phyloP scores from a whole-genome alignment of 768 basidiomycete genomes.

The Macrolepiota albuminosa region DNA sequence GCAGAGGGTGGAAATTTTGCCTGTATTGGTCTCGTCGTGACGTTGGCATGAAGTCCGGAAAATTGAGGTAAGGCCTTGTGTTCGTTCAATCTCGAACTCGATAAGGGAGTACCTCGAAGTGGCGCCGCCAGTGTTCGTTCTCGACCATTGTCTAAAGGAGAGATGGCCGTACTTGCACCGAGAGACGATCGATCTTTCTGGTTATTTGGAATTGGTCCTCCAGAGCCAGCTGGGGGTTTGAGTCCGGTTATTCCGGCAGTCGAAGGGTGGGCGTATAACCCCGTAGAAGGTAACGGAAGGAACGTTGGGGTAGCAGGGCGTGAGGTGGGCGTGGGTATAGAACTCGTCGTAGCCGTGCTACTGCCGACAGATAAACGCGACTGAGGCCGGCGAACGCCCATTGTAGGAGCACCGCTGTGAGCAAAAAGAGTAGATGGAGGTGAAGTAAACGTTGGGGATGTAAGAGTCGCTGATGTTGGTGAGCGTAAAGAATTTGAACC shows the following conservation, averaged over 20 bases:
- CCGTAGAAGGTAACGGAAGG: slow-evolving; percentile 60
- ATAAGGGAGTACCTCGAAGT: slow-evolving; percentile 26
- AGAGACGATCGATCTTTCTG: slow-evolving; percentile 60
- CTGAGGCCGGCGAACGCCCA: slow-evolving; percentile 57
- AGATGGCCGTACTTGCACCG: slow-evolving; percentile 39
- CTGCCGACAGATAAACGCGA: slow-evolving; percentile 70
- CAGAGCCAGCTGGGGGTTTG: slow-evolving; percentile 59
- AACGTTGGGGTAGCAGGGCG: slow-evolving; percentile 76
- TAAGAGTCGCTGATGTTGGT: slow-evolving; percentile 39
- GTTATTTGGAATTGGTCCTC: slow-evolving; percentile 32
- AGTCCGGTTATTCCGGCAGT: slow-evolving; percentile 36
- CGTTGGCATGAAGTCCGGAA: slow-evolving; percentile 37
- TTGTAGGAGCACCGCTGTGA: slow-evolving; percentile 32
- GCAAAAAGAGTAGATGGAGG: slow-evolving; percentile 34
- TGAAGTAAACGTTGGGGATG: slow-evolving; percentile 37
- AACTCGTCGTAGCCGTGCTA: slow-evolving; percentile 48
- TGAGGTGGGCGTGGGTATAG: slow-evolving; percentile 62
- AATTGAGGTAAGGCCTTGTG: slow-evolving; percentile 38
- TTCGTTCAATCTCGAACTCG: slow-evolving; percentile 25
- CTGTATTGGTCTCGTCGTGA: slow-evolving; percentile 39
- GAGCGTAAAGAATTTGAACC: slow-evolving; percentile 49
- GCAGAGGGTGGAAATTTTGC: slow-evolving; percentile 36
- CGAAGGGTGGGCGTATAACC: slow-evolving; percentile 39
- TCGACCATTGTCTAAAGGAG: slow-evolving; percentile 24
- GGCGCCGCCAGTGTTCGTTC: slow-evolving; percentile 32